A percentile compares a stretch with the other conserved stretches of the same genome.
Evolutionary conservation across 768 basidiomycete genomes (phyloP).

Genomic region (Phylloporus sp.): DNA sequence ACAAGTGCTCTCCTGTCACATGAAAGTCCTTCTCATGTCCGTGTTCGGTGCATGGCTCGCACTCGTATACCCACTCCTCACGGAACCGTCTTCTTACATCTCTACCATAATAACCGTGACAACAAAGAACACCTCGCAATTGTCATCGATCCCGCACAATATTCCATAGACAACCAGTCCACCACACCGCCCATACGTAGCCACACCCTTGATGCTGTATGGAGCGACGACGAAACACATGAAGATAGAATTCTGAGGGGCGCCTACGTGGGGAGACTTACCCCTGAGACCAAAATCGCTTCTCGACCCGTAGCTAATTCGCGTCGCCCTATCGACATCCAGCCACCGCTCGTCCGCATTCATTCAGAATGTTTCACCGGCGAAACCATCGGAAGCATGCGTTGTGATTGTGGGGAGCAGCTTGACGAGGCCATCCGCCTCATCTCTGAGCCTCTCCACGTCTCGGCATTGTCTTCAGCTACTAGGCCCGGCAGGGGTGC

Average conservation of each 20-base stretch:
- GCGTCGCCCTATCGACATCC: slow-evolving; percentile 33
- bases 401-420: slow-evolving; percentile 98
- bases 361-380: slow-evolving; percentile 99
- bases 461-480: slow-evolving; percentile 35
- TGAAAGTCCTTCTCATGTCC: slow-evolving; percentile 27
- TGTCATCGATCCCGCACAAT: slow-evolving; percentile 88
- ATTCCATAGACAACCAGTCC: slow-evolving; percentile 41
- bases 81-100: slow-evolving; percentile 86
- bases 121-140: slow-evolving; percentile 94
- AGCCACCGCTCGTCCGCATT: slow-evolving; percentile 84
- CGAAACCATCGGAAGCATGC: slow-evolving; percentile 96
- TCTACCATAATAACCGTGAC: slow-evolving; percentile 93
- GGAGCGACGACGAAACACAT: slow-evolving; percentile 83
- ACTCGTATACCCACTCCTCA: slow-evolving; percentile 97
- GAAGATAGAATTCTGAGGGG: slow-evolving; percentile 92
- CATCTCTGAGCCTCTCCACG: slow-evolving; percentile 65
- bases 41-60: slow-evolving; percentile 92
- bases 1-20: slow-evolving; percentile 3
- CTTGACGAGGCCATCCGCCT: slow-evolving; percentile 94
- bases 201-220: slow-evolving; percentile 71
- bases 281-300: slow-evolving; percentile 45
- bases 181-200: slow-evolving; percentile 68
- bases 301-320: slow-evolving; percentile 33
- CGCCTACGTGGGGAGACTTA: slow-evolving; percentile 84
- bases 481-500: slow-evolving; percentile 82